Evolutionary conservation across 495 filamentous ascomycete genomes (phyloP).

Genomic region (Poronia punctata): DNA sequence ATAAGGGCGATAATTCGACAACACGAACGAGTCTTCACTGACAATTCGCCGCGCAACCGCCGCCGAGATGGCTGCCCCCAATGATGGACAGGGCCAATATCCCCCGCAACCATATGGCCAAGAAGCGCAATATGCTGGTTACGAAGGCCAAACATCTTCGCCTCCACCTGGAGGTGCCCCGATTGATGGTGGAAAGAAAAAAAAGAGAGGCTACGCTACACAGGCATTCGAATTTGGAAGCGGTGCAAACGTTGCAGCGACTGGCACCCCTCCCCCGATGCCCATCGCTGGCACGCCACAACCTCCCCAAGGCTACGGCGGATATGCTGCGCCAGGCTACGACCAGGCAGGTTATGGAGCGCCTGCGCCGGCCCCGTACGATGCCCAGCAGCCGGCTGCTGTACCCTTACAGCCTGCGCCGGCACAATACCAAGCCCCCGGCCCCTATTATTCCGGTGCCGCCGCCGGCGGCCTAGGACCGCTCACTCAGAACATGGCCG

Average conservation of each 20-base stretch:
- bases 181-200: conserved; percentile 54
- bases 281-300: conserved; percentile 28
- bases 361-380: conserved; percentile 39
- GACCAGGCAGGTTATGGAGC: conserved; percentile 48
- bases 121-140: conserved; percentile 33
- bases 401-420: conserved; percentile 32
- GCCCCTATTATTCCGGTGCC: conserved; percentile 54
- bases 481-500: conserved; percentile 75
- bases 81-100: conserved; percentile 50
- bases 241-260: conserved; percentile 74
- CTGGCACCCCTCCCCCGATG: conserved; percentile 21
- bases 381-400: conserved; percentile 36
- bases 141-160: conserved; percentile 26
- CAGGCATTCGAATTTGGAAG: conserved; percentile 89
- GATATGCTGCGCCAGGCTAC: conserved; percentile 56
- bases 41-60: conserved; percentile 10
- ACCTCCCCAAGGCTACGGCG: conserved; percentile 42
- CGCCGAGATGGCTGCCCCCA: conserved; percentile 47
- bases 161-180: conserved; percentile 33
- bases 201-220: conserved; percentile 89
- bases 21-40: conserved; percentile 1
- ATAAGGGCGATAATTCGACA: neutral
- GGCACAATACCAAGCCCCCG: conserved; percentile 60
- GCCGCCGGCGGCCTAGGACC: conserved; percentile 53
- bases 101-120: conserved; percentile 59